These are phyloP conservation scores for Boletus pseudopeckii DNA, from an alignment of 768 basidiomycete species.

Conservation along the genomic window DNA sequence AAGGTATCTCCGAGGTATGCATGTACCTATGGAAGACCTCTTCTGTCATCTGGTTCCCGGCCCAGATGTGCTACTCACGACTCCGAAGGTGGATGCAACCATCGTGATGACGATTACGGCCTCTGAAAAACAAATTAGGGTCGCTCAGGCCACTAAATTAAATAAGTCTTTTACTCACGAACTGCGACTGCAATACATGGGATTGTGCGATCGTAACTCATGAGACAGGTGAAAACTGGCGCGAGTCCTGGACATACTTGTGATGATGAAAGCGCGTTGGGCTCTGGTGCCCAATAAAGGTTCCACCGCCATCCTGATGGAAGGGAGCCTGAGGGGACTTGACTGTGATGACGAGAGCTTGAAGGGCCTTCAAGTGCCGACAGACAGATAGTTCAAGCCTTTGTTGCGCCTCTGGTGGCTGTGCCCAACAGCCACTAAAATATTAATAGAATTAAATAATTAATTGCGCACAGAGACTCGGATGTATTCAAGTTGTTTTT, in stretches of 20 bases:
- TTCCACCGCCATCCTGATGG: constrained; percentile 61
- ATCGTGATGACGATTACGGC: constrained; percentile 71
- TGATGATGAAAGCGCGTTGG: constrained; percentile 67
- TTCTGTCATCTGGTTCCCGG: constrained; percentile 1
- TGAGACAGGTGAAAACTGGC: constrained; percentile 3
- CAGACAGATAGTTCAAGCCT: neutral
- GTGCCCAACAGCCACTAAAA: constrained; percentile 1
- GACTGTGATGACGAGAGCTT: constrained; percentile 9
- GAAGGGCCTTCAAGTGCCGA: neutral
- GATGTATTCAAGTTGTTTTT: no score
- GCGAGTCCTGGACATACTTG: constrained; percentile 45
- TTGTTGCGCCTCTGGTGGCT: constrained; percentile 12
- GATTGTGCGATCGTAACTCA: constrained; percentile 7
- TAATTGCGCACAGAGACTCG: no score
- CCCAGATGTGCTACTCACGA: constrained; percentile 39
- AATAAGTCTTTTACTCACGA: constrained; percentile 47
- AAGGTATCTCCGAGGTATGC: constrained; percentile 25
- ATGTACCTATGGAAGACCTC: constrained; percentile 44
- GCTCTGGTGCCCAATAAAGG: constrained; percentile 69
- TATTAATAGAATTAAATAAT: no score
- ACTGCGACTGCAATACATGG: constrained; percentile 42
- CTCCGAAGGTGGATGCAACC: constrained; percentile 67
- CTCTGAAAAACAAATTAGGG: constrained; percentile 42
- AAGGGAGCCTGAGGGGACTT: constrained; percentile 15
- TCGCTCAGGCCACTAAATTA: neutral